These are phyloP conservation scores for Elymus sibiricus DNA, from an alignment of 176 grass and related monocot species.

Conservation along the genomic window DNA sequence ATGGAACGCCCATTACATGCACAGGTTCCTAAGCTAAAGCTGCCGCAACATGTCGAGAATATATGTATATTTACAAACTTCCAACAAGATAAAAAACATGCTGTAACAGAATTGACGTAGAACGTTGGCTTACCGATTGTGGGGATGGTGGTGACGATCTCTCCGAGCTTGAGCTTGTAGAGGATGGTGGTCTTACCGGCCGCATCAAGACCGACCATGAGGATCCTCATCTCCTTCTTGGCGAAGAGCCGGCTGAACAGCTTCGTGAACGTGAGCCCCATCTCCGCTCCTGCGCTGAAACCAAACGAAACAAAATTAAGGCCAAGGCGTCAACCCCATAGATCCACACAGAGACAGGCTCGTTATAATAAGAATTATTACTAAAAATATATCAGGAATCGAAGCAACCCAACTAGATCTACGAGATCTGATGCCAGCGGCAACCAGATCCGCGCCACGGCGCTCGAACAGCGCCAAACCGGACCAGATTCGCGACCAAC, in stretches of 20 bases:
- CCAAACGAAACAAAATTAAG: not conserved
- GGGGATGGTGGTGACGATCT: constrained; percentile 91
- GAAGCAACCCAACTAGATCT: constrained; percentile 22
- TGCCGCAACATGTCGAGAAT: not conserved
- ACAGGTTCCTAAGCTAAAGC: not conserved
- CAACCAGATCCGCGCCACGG: constrained; percentile 19
- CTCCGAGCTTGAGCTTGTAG: constrained; percentile 90
- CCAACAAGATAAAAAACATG: not conserved
- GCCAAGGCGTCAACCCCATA: not conserved
- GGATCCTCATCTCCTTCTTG: constrained; percentile 93
- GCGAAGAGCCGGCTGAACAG: constrained; percentile 86
- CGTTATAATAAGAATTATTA: not conserved
- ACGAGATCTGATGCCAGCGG: not conserved
- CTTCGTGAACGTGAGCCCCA: constrained; percentile 93
- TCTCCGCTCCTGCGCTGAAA: constrained; percentile 38
- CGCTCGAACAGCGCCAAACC: no score
- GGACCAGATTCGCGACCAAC: constrained; percentile 13
- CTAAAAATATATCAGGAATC: not conserved
- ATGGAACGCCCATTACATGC: not conserved
- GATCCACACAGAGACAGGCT: not conserved
- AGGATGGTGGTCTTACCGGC: constrained; percentile 95
- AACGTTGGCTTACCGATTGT: constrained; percentile 51
- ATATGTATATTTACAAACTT: not conserved
- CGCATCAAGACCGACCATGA: constrained; percentile 88
- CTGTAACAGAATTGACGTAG: not conserved